Percentiles rank a stretch among this genome's conserved stretches.
These are phyloP conservation scores for Phaffomyces antillensis DNA, from an alignment of 805 yeast genomes.

Conservation along the genomic window DNA sequence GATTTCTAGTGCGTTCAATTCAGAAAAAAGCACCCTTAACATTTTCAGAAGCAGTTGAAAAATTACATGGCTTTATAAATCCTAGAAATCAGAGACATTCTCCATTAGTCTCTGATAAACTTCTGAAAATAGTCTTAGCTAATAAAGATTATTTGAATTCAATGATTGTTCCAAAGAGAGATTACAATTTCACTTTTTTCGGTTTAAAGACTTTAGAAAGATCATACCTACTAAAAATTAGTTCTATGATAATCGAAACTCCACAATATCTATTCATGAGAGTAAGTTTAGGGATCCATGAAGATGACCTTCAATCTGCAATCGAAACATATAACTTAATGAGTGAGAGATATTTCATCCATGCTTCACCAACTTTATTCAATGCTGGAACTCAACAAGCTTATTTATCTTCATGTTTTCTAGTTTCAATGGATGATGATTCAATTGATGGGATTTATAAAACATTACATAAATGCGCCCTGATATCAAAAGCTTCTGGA, in stretches of 20 bases:
- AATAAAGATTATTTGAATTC: conserved; percentile 63
- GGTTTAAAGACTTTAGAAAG: conserved; percentile 88
- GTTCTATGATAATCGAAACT: conserved; percentile 69
- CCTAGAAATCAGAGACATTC: conserved; percentile 65
- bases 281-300: conserved; percentile 89
- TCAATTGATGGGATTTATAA: conserved; percentile 93
- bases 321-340: conserved; percentile 81
- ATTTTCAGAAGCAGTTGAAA: conserved; percentile 69
- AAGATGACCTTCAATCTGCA: conserved; percentile 53
- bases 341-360: conserved; percentile 84
- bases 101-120: conserved; percentile 55
- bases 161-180: conserved; percentile 71
- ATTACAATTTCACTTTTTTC: conserved; percentile 71
- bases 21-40: conserved; percentile 89
- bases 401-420: conserved; percentile 86
- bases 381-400: conserved; percentile 87
- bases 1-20: conserved; percentile 89
- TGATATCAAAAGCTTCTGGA: conserved; percentile 92
- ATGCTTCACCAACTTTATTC: conserved; percentile 95
- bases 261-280: conserved; percentile 91
- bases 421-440: conserved; percentile 86
- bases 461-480: conserved; percentile 80
- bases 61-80: conserved; percentile 70
- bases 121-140: conserved; percentile 53
- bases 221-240: conserved; percentile 66